phyloP scores from a whole-genome alignment of 192 early-diverging fungal species.

The Thoreauomyces humboldtii region DNA sequence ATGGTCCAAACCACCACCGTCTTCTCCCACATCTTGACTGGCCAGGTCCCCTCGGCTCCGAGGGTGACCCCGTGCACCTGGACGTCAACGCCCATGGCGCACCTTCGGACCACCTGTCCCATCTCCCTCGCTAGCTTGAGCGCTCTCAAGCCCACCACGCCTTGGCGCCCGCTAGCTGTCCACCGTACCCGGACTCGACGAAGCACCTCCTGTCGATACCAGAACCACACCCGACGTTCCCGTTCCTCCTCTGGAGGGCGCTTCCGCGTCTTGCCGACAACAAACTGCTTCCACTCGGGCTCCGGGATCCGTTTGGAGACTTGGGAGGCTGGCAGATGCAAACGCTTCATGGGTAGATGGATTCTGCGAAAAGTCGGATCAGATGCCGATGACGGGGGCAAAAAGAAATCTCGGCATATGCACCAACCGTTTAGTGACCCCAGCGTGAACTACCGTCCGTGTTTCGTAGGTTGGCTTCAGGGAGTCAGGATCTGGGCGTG shows the following conservation, averaged over 20 bases:
- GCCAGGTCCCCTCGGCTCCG: background rate
- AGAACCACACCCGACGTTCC: slow-evolving; percentile 61
- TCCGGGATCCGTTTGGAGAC: slow-evolving; percentile 63
- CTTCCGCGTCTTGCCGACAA: slow-evolving; percentile 59
- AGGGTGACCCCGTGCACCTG: background rate
- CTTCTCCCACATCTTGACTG: slow-evolving; percentile 7
- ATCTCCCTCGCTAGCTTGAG: slow-evolving; percentile 53
- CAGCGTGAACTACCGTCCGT: slow-evolving; percentile 38
- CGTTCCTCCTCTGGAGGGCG: slow-evolving; percentile 53
- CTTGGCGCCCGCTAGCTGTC: slow-evolving; percentile 42
- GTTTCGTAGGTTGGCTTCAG: slow-evolving; percentile 22
- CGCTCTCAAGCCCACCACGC: slow-evolving; percentile 49
- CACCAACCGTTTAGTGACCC: slow-evolving; percentile 44
- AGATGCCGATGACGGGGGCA: background rate
- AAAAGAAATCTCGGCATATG: background rate
- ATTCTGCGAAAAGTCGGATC: slow-evolving; percentile 39
- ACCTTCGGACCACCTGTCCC: slow-evolving; percentile 57
- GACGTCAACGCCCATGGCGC: slow-evolving; percentile 61
- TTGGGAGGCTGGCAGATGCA: slow-evolving; percentile 49
- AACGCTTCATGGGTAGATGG: slow-evolving; percentile 63
- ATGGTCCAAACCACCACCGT: slow-evolving; percentile 16
- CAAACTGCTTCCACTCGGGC: slow-evolving; percentile 74
- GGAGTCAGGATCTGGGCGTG: slow-evolving; percentile 3
- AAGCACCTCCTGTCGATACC: slow-evolving; percentile 70
- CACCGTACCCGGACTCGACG: slow-evolving; percentile 36